Percentiles rank a stretch among this genome's conserved stretches.
These are phyloP conservation scores for Fusarium proliferatum DNA, from an alignment of 2,329 filamentous ascomycete species.

Conservation along the genomic window DNA sequence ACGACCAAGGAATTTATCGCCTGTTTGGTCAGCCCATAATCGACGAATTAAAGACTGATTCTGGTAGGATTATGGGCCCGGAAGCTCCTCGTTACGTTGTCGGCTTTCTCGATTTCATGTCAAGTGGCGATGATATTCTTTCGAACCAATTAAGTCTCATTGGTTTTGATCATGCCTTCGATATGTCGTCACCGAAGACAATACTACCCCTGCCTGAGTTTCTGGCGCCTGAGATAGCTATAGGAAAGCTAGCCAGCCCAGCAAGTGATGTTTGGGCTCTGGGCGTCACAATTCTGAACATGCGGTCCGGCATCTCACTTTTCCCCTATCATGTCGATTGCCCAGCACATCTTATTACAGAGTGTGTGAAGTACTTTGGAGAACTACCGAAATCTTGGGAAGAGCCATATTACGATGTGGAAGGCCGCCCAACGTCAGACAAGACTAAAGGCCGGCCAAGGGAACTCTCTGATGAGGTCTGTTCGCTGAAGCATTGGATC, in stretches of 20 bases:
- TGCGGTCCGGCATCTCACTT: neutral
- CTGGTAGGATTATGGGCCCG: neutral
- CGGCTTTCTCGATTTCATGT: neutral
- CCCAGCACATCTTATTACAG: neutral
- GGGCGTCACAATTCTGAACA: neutral
- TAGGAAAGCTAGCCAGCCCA: neutral
- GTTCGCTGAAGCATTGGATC: too few relatives aligned
- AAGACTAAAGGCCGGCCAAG: too few relatives aligned
- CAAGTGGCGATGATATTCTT: neutral
- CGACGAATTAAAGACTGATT: neutral
- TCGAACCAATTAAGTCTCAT: neutral
- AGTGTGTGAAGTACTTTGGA: neutral
- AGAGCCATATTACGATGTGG: neutral
- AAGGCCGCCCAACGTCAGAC: too few relatives aligned
- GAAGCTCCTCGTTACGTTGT: neutral
- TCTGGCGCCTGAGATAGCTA: neutral
- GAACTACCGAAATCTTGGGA: neutral
- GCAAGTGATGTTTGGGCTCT: neutral
- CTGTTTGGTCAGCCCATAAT: neutral
- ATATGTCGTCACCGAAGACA: neutral
- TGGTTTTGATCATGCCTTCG: neutral
- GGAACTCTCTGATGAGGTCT: too few relatives aligned
- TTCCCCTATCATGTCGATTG: neutral
- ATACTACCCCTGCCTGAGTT: neutral
- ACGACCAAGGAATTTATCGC: neutral